phyloP scores from a whole-genome alignment of 139 green algal genomes.

The Edaphochlamys debaryana region DNA sequence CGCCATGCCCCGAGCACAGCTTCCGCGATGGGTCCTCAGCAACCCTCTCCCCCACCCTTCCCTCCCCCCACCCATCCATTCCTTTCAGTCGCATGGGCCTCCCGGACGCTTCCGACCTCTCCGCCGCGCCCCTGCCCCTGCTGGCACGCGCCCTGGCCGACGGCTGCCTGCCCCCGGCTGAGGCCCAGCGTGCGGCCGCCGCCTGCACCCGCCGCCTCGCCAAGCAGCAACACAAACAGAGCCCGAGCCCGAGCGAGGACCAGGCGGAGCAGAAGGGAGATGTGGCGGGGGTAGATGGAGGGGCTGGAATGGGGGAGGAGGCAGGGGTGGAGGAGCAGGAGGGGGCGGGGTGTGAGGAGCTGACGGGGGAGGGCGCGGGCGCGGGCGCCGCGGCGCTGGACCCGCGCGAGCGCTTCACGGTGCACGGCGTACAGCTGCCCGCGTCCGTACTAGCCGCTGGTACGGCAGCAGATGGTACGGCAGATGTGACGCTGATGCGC shows the following conservation, averaged over 20 bases:
- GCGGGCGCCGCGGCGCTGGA: background rate
- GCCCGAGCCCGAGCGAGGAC: background rate
- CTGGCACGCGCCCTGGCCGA: background rate
- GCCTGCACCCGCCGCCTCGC: background rate
- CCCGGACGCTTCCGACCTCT: background rate
- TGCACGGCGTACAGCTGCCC: background rate
- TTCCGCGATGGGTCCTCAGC: background rate
- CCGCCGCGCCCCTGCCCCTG: background rate
- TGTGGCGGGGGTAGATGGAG: background rate
- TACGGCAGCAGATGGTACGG: background rate
- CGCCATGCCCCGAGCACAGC: too few relatives aligned
- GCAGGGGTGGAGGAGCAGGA: background rate
- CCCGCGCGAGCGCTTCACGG: conserved; percentile 17
- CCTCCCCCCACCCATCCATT: background rate
- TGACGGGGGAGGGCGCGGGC: too few relatives aligned
- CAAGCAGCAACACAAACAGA: background rate
- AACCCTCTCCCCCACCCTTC: background rate
- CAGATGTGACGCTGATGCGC: conserved; percentile 35
- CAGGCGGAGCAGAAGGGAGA: background rate
- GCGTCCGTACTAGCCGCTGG: background rate
- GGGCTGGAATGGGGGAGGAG: background rate
- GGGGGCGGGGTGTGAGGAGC: too few relatives aligned
- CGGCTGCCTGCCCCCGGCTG: background rate
- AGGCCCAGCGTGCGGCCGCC: background rate
- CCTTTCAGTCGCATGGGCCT: background rate